Conservation (phyloP, 2,329 filamentous ascomycete species). For the Coniella lustricola region DNA sequence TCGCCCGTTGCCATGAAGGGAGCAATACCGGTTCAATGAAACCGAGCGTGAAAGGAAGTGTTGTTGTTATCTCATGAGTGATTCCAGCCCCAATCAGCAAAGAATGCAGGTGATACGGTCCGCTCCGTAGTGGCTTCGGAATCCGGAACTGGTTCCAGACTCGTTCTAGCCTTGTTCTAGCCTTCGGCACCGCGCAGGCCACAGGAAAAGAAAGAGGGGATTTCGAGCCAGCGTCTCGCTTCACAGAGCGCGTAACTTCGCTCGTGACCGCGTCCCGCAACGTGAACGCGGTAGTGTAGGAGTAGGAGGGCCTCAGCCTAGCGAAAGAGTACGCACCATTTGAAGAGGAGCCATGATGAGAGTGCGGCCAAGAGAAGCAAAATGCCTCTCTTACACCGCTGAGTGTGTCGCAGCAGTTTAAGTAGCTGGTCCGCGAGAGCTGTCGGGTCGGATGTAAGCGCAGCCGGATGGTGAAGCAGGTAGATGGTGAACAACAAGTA, state of each 20-base stretch:
- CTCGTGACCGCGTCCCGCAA: no score
- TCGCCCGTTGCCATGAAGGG: no score
- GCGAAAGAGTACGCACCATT: constrained; percentile 19
- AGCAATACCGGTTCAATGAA: no score
- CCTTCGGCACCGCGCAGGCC: neutral
- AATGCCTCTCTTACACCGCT: constrained; percentile 8
- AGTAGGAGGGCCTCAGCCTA: neutral
- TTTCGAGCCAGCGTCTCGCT: neutral
- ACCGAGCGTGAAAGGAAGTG: no score
- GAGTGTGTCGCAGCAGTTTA: constrained; percentile 5
- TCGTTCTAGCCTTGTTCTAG: neutral
- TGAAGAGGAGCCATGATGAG: neutral
- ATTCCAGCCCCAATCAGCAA: neutral
- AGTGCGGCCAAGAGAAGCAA: constrained; percentile 15
- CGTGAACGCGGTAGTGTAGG: neutral
- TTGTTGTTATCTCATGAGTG: neutral
- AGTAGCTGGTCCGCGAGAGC: neutral
- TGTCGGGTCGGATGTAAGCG: neutral
- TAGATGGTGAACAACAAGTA: neutral
- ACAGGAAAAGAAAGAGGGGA: constrained; percentile 1
- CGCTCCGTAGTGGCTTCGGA: constrained; percentile 10
- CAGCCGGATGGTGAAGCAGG: neutral
- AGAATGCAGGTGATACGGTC: neutral
- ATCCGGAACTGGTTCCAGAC: constrained; percentile 1
- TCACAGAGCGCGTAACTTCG: neutral